phyloP scores from a whole-genome alignment of 305 asterid genomes.

The Fraxinus sp. region DNA sequence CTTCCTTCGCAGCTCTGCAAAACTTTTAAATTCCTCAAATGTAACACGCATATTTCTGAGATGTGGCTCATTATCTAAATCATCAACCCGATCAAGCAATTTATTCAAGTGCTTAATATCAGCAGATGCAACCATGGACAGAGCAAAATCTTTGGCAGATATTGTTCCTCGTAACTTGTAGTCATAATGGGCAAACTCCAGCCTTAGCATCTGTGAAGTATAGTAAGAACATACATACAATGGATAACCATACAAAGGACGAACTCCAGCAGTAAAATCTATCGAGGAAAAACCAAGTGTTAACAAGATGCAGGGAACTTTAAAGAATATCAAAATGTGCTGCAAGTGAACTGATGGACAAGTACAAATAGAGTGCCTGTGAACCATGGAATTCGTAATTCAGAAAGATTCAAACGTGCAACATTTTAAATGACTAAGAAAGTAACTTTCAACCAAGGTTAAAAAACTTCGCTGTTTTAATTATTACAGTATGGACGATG shows the following conservation, averaged over 20 bases:
- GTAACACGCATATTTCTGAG: slow-evolving; percentile 52
- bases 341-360: not conserved
- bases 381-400: not conserved
- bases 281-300: not conserved
- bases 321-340: not conserved
- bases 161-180: slow-evolving; percentile 71
- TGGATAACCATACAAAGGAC: not conserved
- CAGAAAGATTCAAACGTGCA: not conserved
- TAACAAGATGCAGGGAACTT: not conserved
- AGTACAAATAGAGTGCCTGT: not conserved
- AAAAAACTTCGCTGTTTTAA: not conserved
- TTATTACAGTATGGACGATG: not conserved
- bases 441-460: not conserved
- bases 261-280: not conserved
- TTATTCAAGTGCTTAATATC: slow-evolving; percentile 69
- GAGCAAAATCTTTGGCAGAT: slow-evolving; percentile 88
- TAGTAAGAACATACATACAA: slow-evolving; percentile 2
- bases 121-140: slow-evolving; percentile 93
- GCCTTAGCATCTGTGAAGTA: slow-evolving; percentile 53
- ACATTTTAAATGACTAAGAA: not conserved
- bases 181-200: slow-evolving; percentile 92
- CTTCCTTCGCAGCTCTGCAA: slow-evolving; percentile 67
- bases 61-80: slow-evolving; percentile 49
- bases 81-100: slow-evolving; percentile 70
- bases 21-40: slow-evolving; percentile 70